These are phyloP conservation scores for Bromus sterilis DNA, from an alignment of 176 grass and related monocot species.

Conservation along the genomic window DNA sequence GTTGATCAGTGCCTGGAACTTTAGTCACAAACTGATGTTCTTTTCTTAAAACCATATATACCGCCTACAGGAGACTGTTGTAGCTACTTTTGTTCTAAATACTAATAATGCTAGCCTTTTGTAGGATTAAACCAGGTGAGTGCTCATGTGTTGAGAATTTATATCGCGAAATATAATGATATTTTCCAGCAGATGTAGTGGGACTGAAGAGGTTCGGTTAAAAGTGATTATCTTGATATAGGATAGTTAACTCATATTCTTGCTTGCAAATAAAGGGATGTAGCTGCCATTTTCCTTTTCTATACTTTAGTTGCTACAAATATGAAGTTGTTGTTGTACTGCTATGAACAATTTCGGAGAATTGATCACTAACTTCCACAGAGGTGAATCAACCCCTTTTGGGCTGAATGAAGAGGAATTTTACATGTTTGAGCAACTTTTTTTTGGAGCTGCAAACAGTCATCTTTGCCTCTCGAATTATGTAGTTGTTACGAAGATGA, in stretches of 20 bases:
- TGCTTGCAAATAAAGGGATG: background rate
- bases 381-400: background rate
- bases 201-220: background rate
- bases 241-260: background rate
- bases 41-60: background rate
- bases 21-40: background rate
- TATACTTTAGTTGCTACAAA: background rate
- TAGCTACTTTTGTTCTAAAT: background rate
- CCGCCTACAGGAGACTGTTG: background rate
- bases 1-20: background rate
- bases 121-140: background rate
- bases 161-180: background rate
- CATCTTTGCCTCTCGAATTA: background rate
- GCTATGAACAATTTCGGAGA: background rate
- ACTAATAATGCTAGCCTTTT: background rate
- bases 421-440: background rate
- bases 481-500: background rate
- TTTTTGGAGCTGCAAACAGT: background rate
- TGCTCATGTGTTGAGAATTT: background rate
- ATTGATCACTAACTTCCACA: background rate
- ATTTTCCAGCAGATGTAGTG: background rate
- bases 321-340: background rate
- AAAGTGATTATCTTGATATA: background rate
- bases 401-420: background rate
- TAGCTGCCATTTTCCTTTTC: background rate